A percentile compares a stretch with the other conserved stretches of the same genome.
phyloP scores from a whole-genome alignment of 2,329 filamentous ascomycete species.

The Purpureocillium takamizusanense region DNA sequence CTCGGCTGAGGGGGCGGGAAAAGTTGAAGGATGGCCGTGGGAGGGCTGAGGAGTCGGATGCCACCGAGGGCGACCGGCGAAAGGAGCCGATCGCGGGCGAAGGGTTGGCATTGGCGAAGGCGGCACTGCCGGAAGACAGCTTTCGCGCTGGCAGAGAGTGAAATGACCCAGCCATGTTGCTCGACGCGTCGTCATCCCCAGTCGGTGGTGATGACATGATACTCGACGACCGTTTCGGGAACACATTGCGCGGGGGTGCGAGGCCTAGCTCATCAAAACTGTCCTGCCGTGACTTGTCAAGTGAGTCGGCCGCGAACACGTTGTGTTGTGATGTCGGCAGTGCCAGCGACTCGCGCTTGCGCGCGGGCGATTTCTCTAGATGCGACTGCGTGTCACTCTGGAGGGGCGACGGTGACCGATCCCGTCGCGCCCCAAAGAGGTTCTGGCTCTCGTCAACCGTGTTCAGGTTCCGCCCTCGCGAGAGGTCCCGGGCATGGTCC shows the following conservation, averaged over 20 bases:
- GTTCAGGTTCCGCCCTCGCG: slow-evolving; percentile 30
- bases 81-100: slow-evolving; percentile 55
- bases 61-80: slow-evolving; percentile 73
- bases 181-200: slow-evolving; percentile 60
- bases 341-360: slow-evolving; percentile 21
- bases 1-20: slow-evolving; percentile 76
- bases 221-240: slow-evolving; percentile 47
- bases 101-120: slow-evolving; percentile 30
- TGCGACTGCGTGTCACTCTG: slow-evolving; percentile 27
- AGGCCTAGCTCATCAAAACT: slow-evolving; percentile 43
- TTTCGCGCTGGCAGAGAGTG: slow-evolving; percentile 66
- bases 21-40: slow-evolving; percentile 83
- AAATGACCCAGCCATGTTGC: slow-evolving; percentile 41
- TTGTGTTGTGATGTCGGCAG: slow-evolving; percentile 24
- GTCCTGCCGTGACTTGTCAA: slow-evolving; percentile 33
- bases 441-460: slow-evolving; percentile 28
- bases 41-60: slow-evolving; percentile 69
- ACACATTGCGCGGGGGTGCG: slow-evolving; percentile 39
- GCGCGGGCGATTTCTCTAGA: slow-evolving; percentile 17
- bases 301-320: slow-evolving; percentile 27
- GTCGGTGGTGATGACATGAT: slow-evolving; percentile 56
- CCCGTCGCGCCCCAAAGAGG: slow-evolving; percentile 45
- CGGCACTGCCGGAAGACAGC: slow-evolving; percentile 60
- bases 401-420: slow-evolving; percentile 48
- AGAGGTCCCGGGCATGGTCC: slow-evolving; percentile 27